Conservation (phyloP, 495 filamentous ascomycete species). For the Entonaema liquescens region DNA sequence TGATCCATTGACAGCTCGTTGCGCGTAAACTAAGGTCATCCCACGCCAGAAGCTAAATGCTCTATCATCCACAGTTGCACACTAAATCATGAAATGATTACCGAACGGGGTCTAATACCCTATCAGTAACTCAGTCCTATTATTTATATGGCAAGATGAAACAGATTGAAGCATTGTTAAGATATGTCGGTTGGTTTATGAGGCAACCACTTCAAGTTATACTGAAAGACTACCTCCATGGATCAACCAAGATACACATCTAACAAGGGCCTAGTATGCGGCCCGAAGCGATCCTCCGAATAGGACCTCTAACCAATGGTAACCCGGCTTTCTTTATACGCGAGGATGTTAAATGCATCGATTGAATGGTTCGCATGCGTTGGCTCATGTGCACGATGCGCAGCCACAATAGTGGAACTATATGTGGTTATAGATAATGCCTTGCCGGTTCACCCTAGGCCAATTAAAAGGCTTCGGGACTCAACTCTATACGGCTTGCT, state of each 20-base stretch:
- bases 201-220: no score
- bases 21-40: neutral
- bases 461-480: neutral
- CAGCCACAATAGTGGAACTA: conserved; percentile 1
- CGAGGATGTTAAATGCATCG: neutral
- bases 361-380: neutral
- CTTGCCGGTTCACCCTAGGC: neutral
- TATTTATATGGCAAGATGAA: no score
- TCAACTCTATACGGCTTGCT: neutral
- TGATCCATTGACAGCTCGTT: neutral
- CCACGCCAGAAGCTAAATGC: neutral
- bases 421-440: neutral
- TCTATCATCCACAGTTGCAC: neutral
- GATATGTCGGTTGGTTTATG: neutral
- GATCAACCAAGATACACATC: no score
- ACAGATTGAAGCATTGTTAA: neutral
- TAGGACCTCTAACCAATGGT: neutral
- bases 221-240: no score
- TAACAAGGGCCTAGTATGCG: no score
- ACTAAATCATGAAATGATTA: neutral
- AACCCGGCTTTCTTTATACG: neutral
- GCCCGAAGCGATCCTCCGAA: no score
- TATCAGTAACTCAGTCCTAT: no score
- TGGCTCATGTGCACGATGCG: neutral
- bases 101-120: neutral